A percentile compares a stretch with the other conserved stretches of the same genome.
Conservation (phyloP, 2,329 filamentous ascomycete genomes). For the Didymella glomerata region DNA sequence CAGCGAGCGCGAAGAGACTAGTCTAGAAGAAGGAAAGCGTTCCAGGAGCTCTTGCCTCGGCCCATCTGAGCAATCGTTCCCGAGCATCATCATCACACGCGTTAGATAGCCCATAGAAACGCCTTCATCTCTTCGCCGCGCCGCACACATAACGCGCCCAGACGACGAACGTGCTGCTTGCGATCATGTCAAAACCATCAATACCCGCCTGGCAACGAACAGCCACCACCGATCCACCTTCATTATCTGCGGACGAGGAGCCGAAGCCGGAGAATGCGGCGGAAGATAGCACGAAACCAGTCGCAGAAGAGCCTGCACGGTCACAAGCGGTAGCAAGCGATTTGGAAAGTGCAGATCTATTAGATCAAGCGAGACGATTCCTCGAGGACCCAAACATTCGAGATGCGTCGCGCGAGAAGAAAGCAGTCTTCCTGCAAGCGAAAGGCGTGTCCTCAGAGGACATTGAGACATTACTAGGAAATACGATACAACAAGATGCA, state of each 20-base stretch:
- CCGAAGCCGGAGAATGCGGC: constrained; percentile 22
- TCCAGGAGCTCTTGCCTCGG: constrained; percentile 28
- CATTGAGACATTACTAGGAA: constrained; percentile 70
- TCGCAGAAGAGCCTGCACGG: constrained; percentile 27
- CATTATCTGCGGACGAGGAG: constrained; percentile 25
- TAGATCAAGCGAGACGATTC: constrained; percentile 78
- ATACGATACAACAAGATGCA: constrained; percentile 22
- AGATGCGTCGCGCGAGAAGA: constrained; percentile 73
- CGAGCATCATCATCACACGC: constrained; percentile 23
- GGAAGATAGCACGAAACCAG: constrained; percentile 22
- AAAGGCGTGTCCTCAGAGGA: constrained; percentile 76
- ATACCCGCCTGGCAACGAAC: constrained; percentile 51
- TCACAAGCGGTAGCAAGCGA: constrained; percentile 21
- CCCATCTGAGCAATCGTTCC: constrained; percentile 28
- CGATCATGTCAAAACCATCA: constrained; percentile 34
- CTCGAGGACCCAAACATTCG: constrained; percentile 77
- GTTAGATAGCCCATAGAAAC: constrained; percentile 11
- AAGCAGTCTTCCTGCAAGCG: constrained; percentile 76
- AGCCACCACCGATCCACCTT: constrained; percentile 23
- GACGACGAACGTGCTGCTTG: background rate
- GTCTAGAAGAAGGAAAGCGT: constrained; percentile 2
- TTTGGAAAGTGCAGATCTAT: constrained; percentile 28
- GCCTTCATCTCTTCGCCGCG: constrained; percentile 2
- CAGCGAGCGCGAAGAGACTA: background rate
- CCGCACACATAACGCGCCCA: background rate